Base-by-base conservation (phyloP, 768 basidiomycete species). In the Tulasnella sp. region DNA sequence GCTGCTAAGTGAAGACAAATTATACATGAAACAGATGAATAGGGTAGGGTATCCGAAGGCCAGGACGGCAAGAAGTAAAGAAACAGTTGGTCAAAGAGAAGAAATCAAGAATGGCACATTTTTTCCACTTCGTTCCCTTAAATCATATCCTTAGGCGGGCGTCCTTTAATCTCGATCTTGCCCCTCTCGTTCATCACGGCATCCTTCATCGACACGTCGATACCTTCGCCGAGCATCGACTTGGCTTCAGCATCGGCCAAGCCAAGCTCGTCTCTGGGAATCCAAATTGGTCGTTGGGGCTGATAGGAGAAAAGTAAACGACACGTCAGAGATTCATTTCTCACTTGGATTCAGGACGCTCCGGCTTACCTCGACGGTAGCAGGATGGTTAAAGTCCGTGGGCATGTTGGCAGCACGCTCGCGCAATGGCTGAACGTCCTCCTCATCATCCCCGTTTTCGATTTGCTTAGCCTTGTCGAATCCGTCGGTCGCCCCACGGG, bases 231-330 rank as follows among this genome's bases (percentile, higher is more conserved):
- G 79, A 81, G 82, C 83, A 91, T 91, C 80, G 84, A 88, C 79
- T 85, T 82, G 80, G 88, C 89, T 85, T 94, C 93, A 77, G 87
- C 89, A 42, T 82, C 82, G 79, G 88, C 89, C 48, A 95, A 82
- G 11, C 91, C 90, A n/a, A 89, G 85, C 32, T 84, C 81, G 83
- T 99, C 97, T 51, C 85, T 84, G 29, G 97, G 94, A 75, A 98
- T 84, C 97, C 97, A 99, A 42, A 98, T 85, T 5, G 90, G 86
- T 80, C 91, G 87, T 84, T 95, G 93, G 70, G 92, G 90, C 73
- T 89, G 84, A 70, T 35, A 6, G 39, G 6, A 35, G 15, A 15
- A 73, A 40, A 32, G 26, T 44, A 26, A 26, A 57, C 48, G 20
- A 32, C 18, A 29, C 9, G 55, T 76, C 23, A 55, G 35, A 20